phyloP scores from a whole-genome alignment of 805 yeast species.

The Suhomyces xylopsoci region DNA sequence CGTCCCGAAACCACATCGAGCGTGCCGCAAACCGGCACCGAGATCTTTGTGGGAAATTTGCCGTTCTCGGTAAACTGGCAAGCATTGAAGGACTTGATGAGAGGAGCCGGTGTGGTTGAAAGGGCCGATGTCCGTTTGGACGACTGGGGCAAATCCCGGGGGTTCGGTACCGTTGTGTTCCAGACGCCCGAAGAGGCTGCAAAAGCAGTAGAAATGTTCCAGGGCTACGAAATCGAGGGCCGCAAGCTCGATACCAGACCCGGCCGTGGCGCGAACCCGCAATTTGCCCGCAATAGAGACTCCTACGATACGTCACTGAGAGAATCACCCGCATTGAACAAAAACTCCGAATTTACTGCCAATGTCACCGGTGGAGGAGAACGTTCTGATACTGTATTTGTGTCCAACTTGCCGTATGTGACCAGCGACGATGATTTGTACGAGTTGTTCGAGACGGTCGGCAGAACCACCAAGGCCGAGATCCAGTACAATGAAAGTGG shows the following conservation, averaged over 20 bases:
- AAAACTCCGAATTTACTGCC: conserved; percentile 58
- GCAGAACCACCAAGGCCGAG: conserved; percentile 73
- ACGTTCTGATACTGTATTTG: conserved; percentile 51
- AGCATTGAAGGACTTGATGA: conserved; percentile 79
- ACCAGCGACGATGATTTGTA: conserved; percentile 82
- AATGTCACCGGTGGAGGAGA: conserved; percentile 63
- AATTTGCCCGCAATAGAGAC: conserved; percentile 10
- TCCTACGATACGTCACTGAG: conserved; percentile 10
- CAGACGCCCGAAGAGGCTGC: conserved; percentile 64
- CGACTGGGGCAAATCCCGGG: conserved; percentile 73
- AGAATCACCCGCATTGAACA: conserved; percentile 14
- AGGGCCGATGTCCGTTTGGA: conserved; percentile 77
- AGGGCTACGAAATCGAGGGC: conserved; percentile 72
- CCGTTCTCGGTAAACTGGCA: conserved; percentile 85
- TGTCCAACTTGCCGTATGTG: conserved; percentile 80
- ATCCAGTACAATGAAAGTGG: conserved; percentile 58
- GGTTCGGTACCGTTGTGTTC: conserved; percentile 80
- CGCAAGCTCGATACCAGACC: conserved; percentile 77
- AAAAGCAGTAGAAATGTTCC: conserved; percentile 64
- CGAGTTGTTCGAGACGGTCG: conserved; percentile 83
- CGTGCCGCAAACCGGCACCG: conserved; percentile 41
- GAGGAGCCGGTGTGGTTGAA: conserved; percentile 69
- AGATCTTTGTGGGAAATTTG: conserved; percentile 75
- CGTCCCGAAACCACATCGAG: conserved; percentile 13
- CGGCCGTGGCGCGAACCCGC: conserved; percentile 38